Evolutionary conservation across 1,139 yeast genomes (phyloP).

Genomic region (Dujonia santamariae): DNA sequence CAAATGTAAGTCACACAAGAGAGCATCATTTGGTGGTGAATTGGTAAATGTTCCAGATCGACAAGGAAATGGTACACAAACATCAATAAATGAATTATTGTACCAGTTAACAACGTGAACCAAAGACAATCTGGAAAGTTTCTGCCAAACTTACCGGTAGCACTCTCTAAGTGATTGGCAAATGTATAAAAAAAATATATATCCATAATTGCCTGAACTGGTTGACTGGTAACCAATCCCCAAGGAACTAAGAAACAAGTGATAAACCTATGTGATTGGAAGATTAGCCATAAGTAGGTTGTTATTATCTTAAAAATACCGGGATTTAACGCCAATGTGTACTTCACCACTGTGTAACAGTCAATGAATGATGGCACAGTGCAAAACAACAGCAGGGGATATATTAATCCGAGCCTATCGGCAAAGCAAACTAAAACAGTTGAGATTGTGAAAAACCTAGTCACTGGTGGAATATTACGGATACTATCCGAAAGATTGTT

Average conservation of each 20-base stretch:
- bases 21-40: slow-evolving; percentile 39
- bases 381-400: slow-evolving; percentile 13
- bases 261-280: slow-evolving; percentile 44
- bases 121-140: slow-evolving; percentile 56
- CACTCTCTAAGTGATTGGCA: slow-evolving; percentile 51
- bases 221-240: slow-evolving; percentile 31
- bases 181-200: slow-evolving; percentile 56
- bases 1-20: slow-evolving; percentile 59
- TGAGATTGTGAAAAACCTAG: slow-evolving; percentile 41
- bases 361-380: slow-evolving; percentile 11
- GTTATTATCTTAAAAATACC: too few relatives aligned
- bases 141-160: slow-evolving; percentile 47
- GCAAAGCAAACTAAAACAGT: slow-evolving; percentile 31
- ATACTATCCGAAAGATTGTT: slow-evolving; percentile 25
- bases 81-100: slow-evolving; percentile 35
- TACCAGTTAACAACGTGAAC: slow-evolving; percentile 49
- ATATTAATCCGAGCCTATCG: slow-evolving; percentile 18
- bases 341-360: too few relatives aligned
- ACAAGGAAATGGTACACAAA: slow-evolving; percentile 13
- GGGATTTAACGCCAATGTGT: too few relatives aligned
- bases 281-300: slow-evolving; percentile 10
- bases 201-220: slow-evolving; percentile 48
- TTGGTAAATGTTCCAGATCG: slow-evolving; percentile 16
- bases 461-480: slow-evolving; percentile 43
- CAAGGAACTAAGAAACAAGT: slow-evolving; percentile 47